Evolutionary conservation across 2,329 filamentous ascomycete species (phyloP).

Genomic region (Diaporthe vaccinii): DNA sequence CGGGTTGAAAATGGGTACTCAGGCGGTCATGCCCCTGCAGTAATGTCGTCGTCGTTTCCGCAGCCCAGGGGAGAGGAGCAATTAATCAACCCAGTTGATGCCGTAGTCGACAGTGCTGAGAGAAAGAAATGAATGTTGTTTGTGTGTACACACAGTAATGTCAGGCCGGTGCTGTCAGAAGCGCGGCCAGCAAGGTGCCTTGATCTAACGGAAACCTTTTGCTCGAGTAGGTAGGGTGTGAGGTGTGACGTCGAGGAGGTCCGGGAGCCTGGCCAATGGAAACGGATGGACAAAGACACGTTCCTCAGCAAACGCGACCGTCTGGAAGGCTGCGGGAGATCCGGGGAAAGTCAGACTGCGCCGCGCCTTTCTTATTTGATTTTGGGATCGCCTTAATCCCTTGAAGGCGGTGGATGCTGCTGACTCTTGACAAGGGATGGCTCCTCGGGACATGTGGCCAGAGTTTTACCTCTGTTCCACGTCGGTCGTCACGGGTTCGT

Average conservation of each 20-base stretch:
- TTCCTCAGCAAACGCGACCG: constrained; percentile 20
- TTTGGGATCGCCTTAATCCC: not conserved
- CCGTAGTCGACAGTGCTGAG: not conserved
- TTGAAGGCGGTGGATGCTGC: not conserved
- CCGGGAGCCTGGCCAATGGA: constrained; percentile 31
- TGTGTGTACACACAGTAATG: not conserved
- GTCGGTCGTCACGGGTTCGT: constrained; percentile 27
- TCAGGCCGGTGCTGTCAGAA: not conserved
- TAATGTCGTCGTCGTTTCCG: not conserved
- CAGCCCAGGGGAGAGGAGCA: not conserved
- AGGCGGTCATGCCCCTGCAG: constrained; percentile 37
- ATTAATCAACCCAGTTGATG: constrained; percentile 3
- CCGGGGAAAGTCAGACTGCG: constrained; percentile 1
- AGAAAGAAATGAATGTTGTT: not conserved
- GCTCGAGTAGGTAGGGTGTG: not conserved
- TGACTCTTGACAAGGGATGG: constrained; percentile 25
- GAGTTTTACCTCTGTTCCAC: constrained; percentile 32
- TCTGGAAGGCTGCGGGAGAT: constrained; percentile 5
- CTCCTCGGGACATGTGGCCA: constrained; percentile 5
- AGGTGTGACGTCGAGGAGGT: constrained; percentile 31
- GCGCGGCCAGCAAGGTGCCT: not conserved
- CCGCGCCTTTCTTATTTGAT: not conserved
- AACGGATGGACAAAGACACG: constrained; percentile 36
- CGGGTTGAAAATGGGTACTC: constrained; percentile 31
- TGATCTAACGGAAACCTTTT: constrained; percentile 1